Conservation (phyloP, 352 stramenopile species). For the Pythium aristosporum region DNA sequence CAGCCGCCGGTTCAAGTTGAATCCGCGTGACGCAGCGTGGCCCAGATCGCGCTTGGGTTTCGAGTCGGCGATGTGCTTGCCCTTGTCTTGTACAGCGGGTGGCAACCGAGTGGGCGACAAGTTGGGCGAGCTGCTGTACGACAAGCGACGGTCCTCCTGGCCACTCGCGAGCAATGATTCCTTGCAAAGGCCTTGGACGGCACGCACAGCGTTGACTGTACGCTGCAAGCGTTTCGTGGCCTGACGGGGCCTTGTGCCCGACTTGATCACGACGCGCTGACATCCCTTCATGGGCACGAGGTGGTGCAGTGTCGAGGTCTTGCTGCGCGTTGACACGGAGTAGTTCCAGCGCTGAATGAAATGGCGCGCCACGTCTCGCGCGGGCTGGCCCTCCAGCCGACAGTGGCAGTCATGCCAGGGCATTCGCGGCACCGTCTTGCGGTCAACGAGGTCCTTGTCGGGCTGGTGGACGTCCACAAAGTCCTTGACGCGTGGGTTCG, state of each 20-base stretch:
- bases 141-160: constrained; percentile 13
- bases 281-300: constrained; percentile 79
- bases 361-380: constrained; percentile 78
- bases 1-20: constrained; percentile 23
- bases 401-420: constrained; percentile 87
- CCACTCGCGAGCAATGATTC: background rate
- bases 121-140: constrained; percentile 21
- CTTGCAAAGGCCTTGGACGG: constrained; percentile 37
- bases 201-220: constrained; percentile 59
- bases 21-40: constrained; percentile 18
- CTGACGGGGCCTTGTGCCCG: constrained; percentile 16
- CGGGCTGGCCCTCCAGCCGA: constrained; percentile 72
- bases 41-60: constrained; percentile 1
- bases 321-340: constrained; percentile 77
- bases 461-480: constrained; percentile 78
- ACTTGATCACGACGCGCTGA: constrained; percentile 34
- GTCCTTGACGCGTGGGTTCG: constrained; percentile 83
- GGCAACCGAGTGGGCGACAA: constrained; percentile 11
- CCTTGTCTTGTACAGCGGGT: background rate
- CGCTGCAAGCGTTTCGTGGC: constrained; percentile 50
- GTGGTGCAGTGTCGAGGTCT: constrained; percentile 67
- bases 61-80: background rate
- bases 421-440: constrained; percentile 68
- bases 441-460: constrained; percentile 78
- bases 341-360: constrained; percentile 91